Base-by-base conservation (phyloP, 495 filamentous ascomycete genomes). In the Penicillium lagena region DNA sequence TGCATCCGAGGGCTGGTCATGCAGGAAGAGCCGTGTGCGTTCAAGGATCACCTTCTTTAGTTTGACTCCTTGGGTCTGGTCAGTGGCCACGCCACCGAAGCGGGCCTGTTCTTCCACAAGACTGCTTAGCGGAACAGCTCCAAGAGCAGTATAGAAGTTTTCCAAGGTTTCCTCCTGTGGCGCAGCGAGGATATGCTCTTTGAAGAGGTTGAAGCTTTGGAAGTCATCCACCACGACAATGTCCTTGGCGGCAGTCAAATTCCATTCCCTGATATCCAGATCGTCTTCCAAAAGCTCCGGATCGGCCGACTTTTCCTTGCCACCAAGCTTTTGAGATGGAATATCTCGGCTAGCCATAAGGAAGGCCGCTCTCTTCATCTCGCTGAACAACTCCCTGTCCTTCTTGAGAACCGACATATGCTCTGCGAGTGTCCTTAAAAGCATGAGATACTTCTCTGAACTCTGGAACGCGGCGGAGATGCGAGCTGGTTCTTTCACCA, bases 151-250 rank as follows among this genome's bases (percentile, higher is more conserved):
- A 57, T 97, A 99, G 54, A 97, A 90, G 5, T 75, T 73, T 59
- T 99, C 93, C 2, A 99, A 67, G 1, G 62, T 50, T 47, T 97
- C 93, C 44, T 97, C 93, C 56, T 90, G 85, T 0, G 93, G 93
- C 1, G 91, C 88, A 39, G 81, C 86, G 7, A 90, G 73, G 28
- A 99, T 69, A 38, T 83, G 76, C 10, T 84, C 78, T 54, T 84
- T 87, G 70, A 99, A 99, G 1, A 90, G 62, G 28, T 82, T 80
- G 56, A 89, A 96, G 49, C 79, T 86, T 45, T 83, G 84, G 50
- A 87, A 86, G 55, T 96, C 90, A 62, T 99, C 90, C 7, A 89
- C 72, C 40, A 97, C 78, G 12, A 91, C 80, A 48, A 93, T 81
- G 10, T 87, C 72, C 28, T 64, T 75, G 8, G 90, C 81, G 9